phyloP scores from a whole-genome alignment of 306 rosid genomes.

The Macrotyloma uniflorum region DNA sequence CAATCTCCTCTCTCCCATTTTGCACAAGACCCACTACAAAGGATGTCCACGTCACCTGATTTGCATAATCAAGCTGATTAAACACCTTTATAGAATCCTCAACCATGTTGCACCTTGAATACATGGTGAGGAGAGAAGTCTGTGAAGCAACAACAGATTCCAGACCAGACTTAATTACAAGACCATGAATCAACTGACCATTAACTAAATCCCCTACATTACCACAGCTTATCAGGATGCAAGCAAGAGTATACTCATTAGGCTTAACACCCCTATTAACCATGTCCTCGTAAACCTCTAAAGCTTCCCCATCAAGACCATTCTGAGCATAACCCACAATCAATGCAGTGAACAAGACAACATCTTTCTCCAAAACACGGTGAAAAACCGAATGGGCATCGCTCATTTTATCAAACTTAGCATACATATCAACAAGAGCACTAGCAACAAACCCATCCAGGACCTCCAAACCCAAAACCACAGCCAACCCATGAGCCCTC shows the following conservation, averaged over 20 bases:
- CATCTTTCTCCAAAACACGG: slow-evolving; percentile 69
- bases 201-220: slow-evolving; percentile 51
- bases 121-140: slow-evolving; percentile 75
- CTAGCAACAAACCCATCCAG: slow-evolving; percentile 62
- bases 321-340: slow-evolving; percentile 67
- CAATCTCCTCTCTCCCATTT: slow-evolving; percentile 67
- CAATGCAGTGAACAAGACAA: slow-evolving; percentile 68
- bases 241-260: slow-evolving; percentile 66
- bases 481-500: slow-evolving; percentile 68
- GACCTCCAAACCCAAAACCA: slow-evolving; percentile 68
- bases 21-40: slow-evolving; percentile 65
- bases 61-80: slow-evolving; percentile 52
- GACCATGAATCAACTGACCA: slow-evolving; percentile 66
- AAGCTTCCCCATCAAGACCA: slow-evolving; percentile 57
- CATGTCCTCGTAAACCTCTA: slow-evolving; percentile 55
- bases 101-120: slow-evolving; percentile 60
- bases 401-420: slow-evolving; percentile 60
- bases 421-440: slow-evolving; percentile 69
- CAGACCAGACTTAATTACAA: slow-evolving; percentile 60
- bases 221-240: slow-evolving; percentile 61
- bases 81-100: slow-evolving; percentile 66
- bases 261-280: slow-evolving; percentile 51
- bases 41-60: slow-evolving; percentile 78
- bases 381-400: slow-evolving; percentile 55
- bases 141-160: slow-evolving; percentile 65